Evolutionary conservation across 768 basidiomycete species (phyloP).

Genomic region (Multifurca ochricompacta): DNA sequence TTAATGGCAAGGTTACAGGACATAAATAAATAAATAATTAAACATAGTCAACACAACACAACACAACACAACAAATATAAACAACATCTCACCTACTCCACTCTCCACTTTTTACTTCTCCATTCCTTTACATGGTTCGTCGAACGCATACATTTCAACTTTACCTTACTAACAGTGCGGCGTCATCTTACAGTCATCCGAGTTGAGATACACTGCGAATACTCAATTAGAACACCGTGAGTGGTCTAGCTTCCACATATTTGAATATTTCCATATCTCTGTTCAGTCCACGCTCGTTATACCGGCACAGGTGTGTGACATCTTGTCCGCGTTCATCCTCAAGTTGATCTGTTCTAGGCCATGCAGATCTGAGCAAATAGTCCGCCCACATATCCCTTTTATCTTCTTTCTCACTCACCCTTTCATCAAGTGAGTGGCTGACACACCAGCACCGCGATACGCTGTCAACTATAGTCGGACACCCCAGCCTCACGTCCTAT

Average conservation of each 20-base stretch:
- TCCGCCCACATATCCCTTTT: constrained; percentile 32
- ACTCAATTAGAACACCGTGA: constrained; percentile 91
- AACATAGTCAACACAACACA: too few species aligned
- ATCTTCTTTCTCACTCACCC: constrained; percentile 16
- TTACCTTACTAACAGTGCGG: background rate
- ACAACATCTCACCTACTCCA: background rate
- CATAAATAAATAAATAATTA: background rate
- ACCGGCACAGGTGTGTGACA: constrained; percentile 77
- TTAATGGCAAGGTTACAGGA: constrained; percentile 7
- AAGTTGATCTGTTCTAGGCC: constrained; percentile 44
- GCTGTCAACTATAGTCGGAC: constrained; percentile 86
- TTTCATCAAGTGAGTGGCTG: constrained; percentile 75
- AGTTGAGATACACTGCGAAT: constrained; percentile 92
- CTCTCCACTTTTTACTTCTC: background rate
- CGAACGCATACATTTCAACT: constrained; percentile 14
- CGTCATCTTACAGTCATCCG: constrained; percentile 55
- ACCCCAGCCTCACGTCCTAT: constrained; percentile 78
- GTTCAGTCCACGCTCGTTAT: constrained; percentile 85
- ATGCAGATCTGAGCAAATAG: constrained; percentile 96
- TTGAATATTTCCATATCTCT: constrained; percentile 18
- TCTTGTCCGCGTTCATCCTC: background rate
- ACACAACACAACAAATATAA: background rate
- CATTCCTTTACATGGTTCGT: constrained; percentile 11
- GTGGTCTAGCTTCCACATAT: constrained; percentile 28
- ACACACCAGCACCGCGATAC: constrained; percentile 97